Base-by-base conservation (phyloP, 2,329 filamentous ascomycete species). In the Aspergillus sojae region DNA sequence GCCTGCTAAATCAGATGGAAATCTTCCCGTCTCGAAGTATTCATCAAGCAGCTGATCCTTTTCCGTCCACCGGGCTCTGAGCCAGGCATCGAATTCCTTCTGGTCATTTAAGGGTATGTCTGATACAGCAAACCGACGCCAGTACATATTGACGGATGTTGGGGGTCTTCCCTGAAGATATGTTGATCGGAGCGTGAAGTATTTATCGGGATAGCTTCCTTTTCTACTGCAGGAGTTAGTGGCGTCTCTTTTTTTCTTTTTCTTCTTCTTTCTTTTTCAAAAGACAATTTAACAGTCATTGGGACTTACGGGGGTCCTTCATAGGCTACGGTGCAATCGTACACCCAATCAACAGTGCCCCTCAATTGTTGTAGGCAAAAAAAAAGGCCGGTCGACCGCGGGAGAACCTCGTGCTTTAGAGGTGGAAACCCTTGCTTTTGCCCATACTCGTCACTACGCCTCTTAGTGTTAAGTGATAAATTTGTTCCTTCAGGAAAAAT, bases 71-170 rank as follows among this genome's bases (percentile, higher is more conserved):
- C 93, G 86, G 62, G 92, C 89, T 36, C 89, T 86, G 32, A 98
- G 83, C 95, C 95, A 99, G 3, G 84, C 72, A 62, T 96, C 93
- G 72, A 99, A 99, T 7, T 86, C 83, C 46, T 90, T 85, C 19
- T 86, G 84, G 69, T 90, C 87, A 36, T 93, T 85, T 11, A 96
- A 85, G 0, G 94, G 94, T 50, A 99, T 96, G 23, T 93, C 88
- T 26, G 86, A 85, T 16, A 97, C 76, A 39, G 87, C 86, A 78
- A 96, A 97, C 11, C 93, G 89, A 59, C 95, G 88, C 93, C 94
- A 99, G 79, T 96, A 91, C 83, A 98, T 94, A 78, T 97, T 98
- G 72, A 98, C 94, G 1, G 93, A 97, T 76, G 94, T 97, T 1
- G 94, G 95, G 0, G 94, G 90, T 1, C 92, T 88, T 14, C 95